Evolutionary conservation across 176 grass and related monocot genomes (phyloP).

Genomic region (Carex littledalei): DNA sequence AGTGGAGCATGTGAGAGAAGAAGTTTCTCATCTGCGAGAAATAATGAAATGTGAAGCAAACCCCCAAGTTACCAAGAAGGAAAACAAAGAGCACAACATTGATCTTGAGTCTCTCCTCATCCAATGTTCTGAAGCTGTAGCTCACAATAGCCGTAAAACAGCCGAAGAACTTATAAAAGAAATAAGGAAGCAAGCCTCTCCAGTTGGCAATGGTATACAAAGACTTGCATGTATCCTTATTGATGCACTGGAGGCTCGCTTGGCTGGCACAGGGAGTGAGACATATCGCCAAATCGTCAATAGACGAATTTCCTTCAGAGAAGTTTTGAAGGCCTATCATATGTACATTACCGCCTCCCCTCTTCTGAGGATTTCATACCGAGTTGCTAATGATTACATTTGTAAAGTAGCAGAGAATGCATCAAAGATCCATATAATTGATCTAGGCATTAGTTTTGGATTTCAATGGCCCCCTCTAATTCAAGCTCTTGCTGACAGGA

Average conservation of each 20-base stretch:
- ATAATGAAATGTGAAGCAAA: slow-evolving; percentile 27
- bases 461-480: slow-evolving; percentile 52
- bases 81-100: slow-evolving; percentile 14
- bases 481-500: slow-evolving; percentile 26
- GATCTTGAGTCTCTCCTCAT: slow-evolving; percentile 45
- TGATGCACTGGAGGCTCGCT: slow-evolving; percentile 42
- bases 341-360: slow-evolving; percentile 41
- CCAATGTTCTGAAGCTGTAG: slow-evolving; percentile 38
- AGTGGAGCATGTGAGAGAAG: slow-evolving; percentile 9
- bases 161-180: slow-evolving; percentile 33
- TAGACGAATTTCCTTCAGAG: slow-evolving; percentile 1
- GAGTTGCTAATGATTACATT: slow-evolving; percentile 31
- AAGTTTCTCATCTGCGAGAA: slow-evolving; percentile 21
- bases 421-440: slow-evolving; percentile 35
- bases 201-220: slow-evolving; percentile 31
- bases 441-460: slow-evolving; percentile 39
- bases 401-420: slow-evolving; percentile 19
- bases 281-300: slow-evolving; percentile 17
- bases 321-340: slow-evolving; percentile 30
- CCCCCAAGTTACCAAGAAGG: slow-evolving; percentile 16
- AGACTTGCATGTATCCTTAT: slow-evolving; percentile 37
- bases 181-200: slow-evolving; percentile 38
- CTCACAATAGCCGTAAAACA: slow-evolving; percentile 18
- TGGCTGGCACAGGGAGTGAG: slow-evolving; percentile 39
- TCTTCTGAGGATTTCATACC: slow-evolving; percentile 27